Base-by-base conservation (phyloP, 495 filamentous ascomycete genomes). In the Lichenothelia convexa region DNA sequence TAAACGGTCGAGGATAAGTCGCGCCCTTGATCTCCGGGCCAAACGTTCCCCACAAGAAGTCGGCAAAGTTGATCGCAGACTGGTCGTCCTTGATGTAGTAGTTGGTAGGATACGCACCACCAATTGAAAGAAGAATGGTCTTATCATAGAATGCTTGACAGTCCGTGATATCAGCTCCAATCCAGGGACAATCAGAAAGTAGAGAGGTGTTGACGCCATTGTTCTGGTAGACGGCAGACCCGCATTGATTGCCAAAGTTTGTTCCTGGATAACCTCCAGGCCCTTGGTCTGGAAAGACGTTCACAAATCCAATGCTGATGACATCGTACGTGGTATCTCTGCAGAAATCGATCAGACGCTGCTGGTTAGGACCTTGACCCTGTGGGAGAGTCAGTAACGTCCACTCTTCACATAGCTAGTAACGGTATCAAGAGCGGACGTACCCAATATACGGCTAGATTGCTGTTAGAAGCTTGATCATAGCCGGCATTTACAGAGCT, bases 241-340 rank as follows among this genome's bases (percentile, higher is more conserved):
- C 66, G 48, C 77, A 77, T 32, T 71, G 63, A 48, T 80, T 77
- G 8, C 70, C 75, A 50, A 77, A 78, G 52, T 78, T 75, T 22
- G 63, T 64, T 3, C 62, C 68, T 6, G 73, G 71, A 38, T 63
- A 70, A 17, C 65, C 67, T 30, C 54, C 57, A n/a, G 60, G 54
- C 6, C 46, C 53, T 34, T 70, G 61, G 12, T 64, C 55, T 0
- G 78, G 76, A 46, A 78, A 82, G 4, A 56, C 38, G 41, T 77
- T 66, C 23, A 81, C 57, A 49, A 82, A 84, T 0, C 59, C 74
- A 20, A 82, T 43, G 32, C 69, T 67, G 47, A 84, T 73, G 32
- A 84, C 70, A 45, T 82, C 78, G 38, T 77, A 57, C 7, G 53
- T 58, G 0, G 64, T 49, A 27, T 75, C 61, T 17, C 65, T 46